Evolutionary conservation across 1,139 yeast genomes (phyloP), one percentile per base, ranked within the genome.

Genomic region (Saccharomyces hybrid): DNA sequence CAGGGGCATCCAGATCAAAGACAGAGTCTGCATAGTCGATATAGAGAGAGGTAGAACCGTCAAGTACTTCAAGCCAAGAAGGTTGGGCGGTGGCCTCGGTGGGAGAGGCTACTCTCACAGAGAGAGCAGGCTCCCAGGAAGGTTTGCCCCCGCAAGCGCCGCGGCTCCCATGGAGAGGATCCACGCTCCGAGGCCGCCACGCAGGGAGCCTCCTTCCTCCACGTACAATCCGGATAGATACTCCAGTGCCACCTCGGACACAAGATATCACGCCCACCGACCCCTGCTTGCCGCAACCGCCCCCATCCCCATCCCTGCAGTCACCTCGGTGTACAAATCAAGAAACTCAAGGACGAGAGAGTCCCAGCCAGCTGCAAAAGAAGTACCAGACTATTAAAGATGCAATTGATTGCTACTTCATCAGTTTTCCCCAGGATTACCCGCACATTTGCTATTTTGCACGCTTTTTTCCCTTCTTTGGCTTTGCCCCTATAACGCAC

Each of bases 21-120:
- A 77, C 6, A 73, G 90, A 48, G 74, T 78, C 5, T 76, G 86
- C 3, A 70, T 89, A 25, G 89, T 87, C 0, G 99, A 93, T 68
- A 82, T 84, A 30, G 98, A 90, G 66, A 74, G 97, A 54, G 95
- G 96, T 1, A 73, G 97, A 38, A 73, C 86, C 0, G 81, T 83
- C 13, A 79, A 86, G 56, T 79, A 78, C 59, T 93, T 97, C 95
- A 80, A 79, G 57, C 99, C 99, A 0, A 71, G 91, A 66, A 68
- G 87, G 55, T 71, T 86, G 1, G 91, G 89, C 1, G 93, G 93
- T 2, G 91, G 91, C 0, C 67, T 82, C 11, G 90, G 89, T 5
- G 88, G 88, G 1, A 71, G 88, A 54, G 81, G 77, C 26, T 77
- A 78, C 61, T 67, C 76, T n/a, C 64, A 66, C 52, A 64, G 55